Conservation (phyloP, 805 yeast genomes). For the Ogataea siamensis region DNA sequence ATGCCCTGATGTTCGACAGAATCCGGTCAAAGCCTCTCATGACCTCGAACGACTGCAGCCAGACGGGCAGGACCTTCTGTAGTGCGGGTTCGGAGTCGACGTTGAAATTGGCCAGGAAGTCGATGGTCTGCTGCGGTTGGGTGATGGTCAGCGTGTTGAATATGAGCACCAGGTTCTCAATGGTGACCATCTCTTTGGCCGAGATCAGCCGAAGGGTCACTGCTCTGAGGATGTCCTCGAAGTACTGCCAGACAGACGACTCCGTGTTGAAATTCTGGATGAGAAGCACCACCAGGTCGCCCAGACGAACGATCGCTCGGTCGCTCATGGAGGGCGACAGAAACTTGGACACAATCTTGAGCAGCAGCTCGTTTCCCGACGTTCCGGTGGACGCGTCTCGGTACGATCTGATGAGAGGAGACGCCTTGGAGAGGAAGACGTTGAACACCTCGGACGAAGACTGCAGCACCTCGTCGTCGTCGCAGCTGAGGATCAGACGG, state of each 20-base stretch:
- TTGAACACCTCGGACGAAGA: constrained; percentile 73
- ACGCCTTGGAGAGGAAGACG: constrained; percentile 47
- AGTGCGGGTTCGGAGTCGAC: constrained; percentile 42
- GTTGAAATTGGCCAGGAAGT: constrained; percentile 49
- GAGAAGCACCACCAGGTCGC: constrained; percentile 40
- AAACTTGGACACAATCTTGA: constrained; percentile 64
- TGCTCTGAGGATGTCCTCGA: constrained; percentile 65
- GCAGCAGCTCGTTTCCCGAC: constrained; percentile 53
- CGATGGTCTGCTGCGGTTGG: constrained; percentile 62
- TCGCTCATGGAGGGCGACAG: constrained; percentile 72
- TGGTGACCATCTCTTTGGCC: constrained; percentile 68
- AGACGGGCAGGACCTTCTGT: constrained; percentile 61
- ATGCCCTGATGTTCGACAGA: constrained; percentile 63
- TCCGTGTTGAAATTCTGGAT: constrained; percentile 35
- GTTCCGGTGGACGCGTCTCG: constrained; percentile 34
- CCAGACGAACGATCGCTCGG: constrained; percentile 78
- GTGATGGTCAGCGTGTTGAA: constrained; percentile 66
- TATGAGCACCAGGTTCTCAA: constrained; percentile 74
- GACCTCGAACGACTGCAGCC: constrained; percentile 81
- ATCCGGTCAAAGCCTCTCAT: constrained; percentile 77
- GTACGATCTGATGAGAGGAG: constrained; percentile 35
- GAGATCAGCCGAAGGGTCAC: constrained; percentile 63
- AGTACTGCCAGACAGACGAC: constrained; percentile 39
- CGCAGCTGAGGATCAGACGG: constrained; percentile 41
- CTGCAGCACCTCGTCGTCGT: constrained; percentile 79